Evolutionary conservation across 2,329 filamentous ascomycete species (phyloP).

Genomic region (Seiridium cupressi): DNA sequence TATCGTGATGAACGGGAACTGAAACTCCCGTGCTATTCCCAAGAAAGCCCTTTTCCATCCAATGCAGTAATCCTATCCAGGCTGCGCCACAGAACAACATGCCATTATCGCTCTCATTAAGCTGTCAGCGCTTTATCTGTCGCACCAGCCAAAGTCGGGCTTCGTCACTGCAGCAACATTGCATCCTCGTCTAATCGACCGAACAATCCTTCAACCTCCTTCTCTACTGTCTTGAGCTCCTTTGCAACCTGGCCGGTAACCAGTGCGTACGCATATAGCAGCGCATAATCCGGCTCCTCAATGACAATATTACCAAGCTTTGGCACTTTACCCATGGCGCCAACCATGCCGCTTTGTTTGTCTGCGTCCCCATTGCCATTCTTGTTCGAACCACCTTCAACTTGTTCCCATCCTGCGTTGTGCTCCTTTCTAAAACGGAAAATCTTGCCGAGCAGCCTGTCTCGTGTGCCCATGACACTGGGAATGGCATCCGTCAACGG

Average conservation of each 20-base stretch:
- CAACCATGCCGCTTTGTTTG: slow-evolving; percentile 12
- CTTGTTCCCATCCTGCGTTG: slow-evolving; percentile 15
- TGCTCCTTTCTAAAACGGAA: slow-evolving; percentile 80
- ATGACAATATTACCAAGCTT: slow-evolving; percentile 37
- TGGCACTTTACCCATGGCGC: slow-evolving; percentile 19
- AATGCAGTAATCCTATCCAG: too few species aligned
- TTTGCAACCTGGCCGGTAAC: slow-evolving; percentile 66
- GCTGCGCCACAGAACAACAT: too few species aligned
- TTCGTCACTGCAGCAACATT: slow-evolving; percentile 49
- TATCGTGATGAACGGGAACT: not conserved
- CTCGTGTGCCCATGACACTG: slow-evolving; percentile 75
- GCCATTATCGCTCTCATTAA: too few species aligned
- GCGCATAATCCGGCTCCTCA: slow-evolving; percentile 80
- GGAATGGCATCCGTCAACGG: slow-evolving; percentile 87
- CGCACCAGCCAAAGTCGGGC: not conserved
- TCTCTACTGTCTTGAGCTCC: slow-evolving; percentile 59
- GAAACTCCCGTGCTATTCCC: too few species aligned
- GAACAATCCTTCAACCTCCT: slow-evolving; percentile 62
- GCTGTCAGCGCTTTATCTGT: not conserved
- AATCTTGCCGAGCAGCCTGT: slow-evolving; percentile 81
- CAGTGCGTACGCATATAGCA: slow-evolving; percentile 86
- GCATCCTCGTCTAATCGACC: slow-evolving; percentile 61
- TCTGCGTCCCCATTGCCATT: slow-evolving; percentile 14
- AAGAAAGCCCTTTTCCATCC: too few species aligned
- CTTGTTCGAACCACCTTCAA: not conserved